Percentiles rank a stretch among this genome's conserved stretches.
These are phyloP conservation scores for Microdochium nivale DNA, from an alignment of 2,329 filamentous ascomycete species.

Conservation along the genomic window DNA sequence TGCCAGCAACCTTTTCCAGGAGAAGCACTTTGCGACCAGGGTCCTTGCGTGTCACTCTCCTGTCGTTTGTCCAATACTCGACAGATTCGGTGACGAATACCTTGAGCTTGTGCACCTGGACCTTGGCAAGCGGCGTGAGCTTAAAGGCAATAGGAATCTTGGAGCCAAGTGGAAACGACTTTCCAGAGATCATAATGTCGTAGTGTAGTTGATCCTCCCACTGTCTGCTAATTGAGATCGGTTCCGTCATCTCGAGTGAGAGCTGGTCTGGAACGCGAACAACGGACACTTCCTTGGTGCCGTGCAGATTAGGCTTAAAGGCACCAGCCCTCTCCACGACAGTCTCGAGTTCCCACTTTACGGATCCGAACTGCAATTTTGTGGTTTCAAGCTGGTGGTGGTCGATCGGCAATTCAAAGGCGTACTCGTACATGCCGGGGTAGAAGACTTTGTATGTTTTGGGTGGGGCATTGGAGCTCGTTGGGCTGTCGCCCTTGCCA, in stretches of 20 bases:
- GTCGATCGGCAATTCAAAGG: constrained; percentile 84
- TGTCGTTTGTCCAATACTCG: constrained; percentile 84
- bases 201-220: constrained; percentile 96
- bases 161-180: constrained; percentile 83
- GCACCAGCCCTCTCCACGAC: constrained; percentile 79
- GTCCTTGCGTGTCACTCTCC: constrained; percentile 76
- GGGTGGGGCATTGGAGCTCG: constrained; percentile 47
- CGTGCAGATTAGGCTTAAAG: constrained; percentile 81
- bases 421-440: constrained; percentile 57
- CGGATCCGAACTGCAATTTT: constrained; percentile 75
- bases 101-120: constrained; percentile 87
- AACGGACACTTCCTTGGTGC: constrained; percentile 71
- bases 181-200: constrained; percentile 92
- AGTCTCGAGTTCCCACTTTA: constrained; percentile 82
- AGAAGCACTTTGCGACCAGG: constrained; percentile 76
- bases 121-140: constrained; percentile 83
- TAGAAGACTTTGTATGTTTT: constrained; percentile 84
- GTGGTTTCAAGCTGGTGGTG: constrained; percentile 85
- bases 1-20: constrained; percentile 81
- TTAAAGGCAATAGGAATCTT: constrained; percentile 92
- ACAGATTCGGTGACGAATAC: constrained; percentile 85
- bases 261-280: constrained; percentile 81
- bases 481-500: constrained; percentile 64
- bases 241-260: constrained; percentile 83
- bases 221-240: constrained; percentile 84